Evolutionary conservation across 805 yeast species (phyloP).

Genomic region (Saturnispora serradocipensis): DNA sequence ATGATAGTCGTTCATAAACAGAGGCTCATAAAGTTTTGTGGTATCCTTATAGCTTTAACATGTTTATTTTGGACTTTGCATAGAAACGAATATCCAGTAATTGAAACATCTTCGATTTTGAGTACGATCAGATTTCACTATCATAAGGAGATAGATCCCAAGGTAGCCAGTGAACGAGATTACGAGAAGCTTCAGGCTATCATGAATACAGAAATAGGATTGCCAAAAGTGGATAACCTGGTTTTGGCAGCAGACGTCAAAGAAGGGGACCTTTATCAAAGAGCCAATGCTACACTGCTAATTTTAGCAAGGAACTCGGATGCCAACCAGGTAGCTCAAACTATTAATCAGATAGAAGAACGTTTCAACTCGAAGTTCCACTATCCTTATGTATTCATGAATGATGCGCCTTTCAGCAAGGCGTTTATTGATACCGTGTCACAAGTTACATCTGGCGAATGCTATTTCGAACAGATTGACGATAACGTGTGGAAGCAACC

Average conservation of each 20-base stretch:
- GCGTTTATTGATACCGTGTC: slow-evolving; percentile 41
- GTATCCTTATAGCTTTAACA: not conserved
- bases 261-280: slow-evolving; percentile 20
- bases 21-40: not conserved
- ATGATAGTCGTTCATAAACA: not conserved
- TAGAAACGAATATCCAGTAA: not conserved
- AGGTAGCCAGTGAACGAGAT: slow-evolving; percentile 31
- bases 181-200: slow-evolving; percentile 30
- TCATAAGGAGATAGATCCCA: slow-evolving; percentile 10
- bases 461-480: slow-evolving; percentile 45
- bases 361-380: slow-evolving; percentile 60
- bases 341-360: slow-evolving; percentile 54
- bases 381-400: slow-evolving; percentile 75
- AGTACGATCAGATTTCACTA: slow-evolving; percentile 3
- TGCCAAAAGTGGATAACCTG: slow-evolving; percentile 38
- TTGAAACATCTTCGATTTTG: not conserved
- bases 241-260: slow-evolving; percentile 18
- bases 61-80: not conserved
- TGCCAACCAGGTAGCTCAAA: slow-evolving; percentile 33
- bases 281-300: slow-evolving; percentile 70
- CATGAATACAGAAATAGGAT: slow-evolving; percentile 30
- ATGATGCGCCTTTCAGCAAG: slow-evolving; percentile 57
- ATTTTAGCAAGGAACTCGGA: slow-evolving; percentile 69
- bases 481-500: slow-evolving; percentile 41
- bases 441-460: slow-evolving; percentile 33